Evolutionary conservation across 148 eudicot genomes (phyloP).

Genomic region (Fallopia convolvulus): DNA sequence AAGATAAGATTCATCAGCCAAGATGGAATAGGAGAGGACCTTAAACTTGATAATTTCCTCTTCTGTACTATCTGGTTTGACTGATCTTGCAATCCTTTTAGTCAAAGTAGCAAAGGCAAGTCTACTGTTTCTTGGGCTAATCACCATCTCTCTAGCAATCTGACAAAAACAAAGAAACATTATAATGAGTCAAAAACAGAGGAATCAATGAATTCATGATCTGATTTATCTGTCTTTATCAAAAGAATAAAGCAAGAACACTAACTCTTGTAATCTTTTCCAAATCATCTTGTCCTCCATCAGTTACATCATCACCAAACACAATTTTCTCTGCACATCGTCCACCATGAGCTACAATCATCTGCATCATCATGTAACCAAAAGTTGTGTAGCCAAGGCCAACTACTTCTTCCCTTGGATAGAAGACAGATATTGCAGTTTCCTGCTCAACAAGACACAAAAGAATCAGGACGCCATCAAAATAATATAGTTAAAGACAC

Average conservation of each 20-base stretch:
- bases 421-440: constrained; percentile 88
- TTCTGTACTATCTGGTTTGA: constrained; percentile 60
- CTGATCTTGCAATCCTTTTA: constrained; percentile 47
- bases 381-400: constrained; percentile 78
- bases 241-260: neutral
- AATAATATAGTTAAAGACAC: neutral
- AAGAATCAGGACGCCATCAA: neutral
- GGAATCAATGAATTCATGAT: neutral
- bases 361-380: constrained; percentile 98
- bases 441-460: constrained; percentile 42
- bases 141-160: constrained; percentile 95
- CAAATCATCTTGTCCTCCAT: constrained; percentile 83
- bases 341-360: constrained; percentile 96
- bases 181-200: neutral
- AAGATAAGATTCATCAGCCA: neutral
- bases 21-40: constrained; percentile 31
- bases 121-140: constrained; percentile 77
- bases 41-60: constrained; percentile 61
- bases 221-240: neutral
- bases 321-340: constrained; percentile 85
- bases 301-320: constrained; percentile 81
- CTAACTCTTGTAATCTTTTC: constrained; percentile 76
- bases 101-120: constrained; percentile 72
- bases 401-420: constrained; percentile 84
- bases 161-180: constrained; percentile 13